Evolutionary conservation across 2,329 filamentous ascomycete species (phyloP), one percentile per base, ranked within the genome.

Genomic region (Xylariaceae sp.): DNA sequence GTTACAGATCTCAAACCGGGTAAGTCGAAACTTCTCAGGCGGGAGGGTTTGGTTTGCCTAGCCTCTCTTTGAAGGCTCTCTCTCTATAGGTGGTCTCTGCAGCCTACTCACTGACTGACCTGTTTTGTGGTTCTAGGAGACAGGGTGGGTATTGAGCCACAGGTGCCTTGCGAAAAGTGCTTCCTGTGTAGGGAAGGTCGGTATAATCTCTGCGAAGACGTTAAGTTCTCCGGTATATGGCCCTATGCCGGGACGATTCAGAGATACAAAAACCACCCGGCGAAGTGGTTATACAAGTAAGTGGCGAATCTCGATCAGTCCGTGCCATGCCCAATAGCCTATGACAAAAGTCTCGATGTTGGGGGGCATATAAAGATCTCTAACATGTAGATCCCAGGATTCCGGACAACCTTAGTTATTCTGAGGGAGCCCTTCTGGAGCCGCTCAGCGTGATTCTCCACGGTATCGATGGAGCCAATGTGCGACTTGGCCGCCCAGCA

Each of bases 61-160:
- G 45, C 26, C 54, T 20, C 20, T 52, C 18, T n/a, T n/a, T n/a
- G n/a, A n/a, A 16, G 21, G 16, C 16, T 5, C 40, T n/a, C n/a
- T n/a, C n/a, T n/a, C n/a, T n/a, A n/a, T 23, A 44, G 2, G 5
- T 26, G n/a, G 19, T n/a, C 16, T 9, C 2, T n/a, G 20, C 3
- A 40, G 32, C 42, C 18, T 7, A 19, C 48, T 43, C 26, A 50
- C n/a, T 48, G 5, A 20, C 42, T 54, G n/a, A 48, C 48, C 29
- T 19, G 21, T 42, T n/a, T 40, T 5, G 9, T 16, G 20, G 20
- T 18, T 44, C 32, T 41, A 74, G 84, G 85, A 10, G 87, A 90
- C 65, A 76, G 85, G 49, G 85, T 90, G 9, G 86, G 87, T 2
- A 73, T 90, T 16, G 87, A 90, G 64, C 85, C 86, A 0, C 85